phyloP scores from a whole-genome alignment of 345 rosid species.

The Aquilaria sinensis region DNA sequence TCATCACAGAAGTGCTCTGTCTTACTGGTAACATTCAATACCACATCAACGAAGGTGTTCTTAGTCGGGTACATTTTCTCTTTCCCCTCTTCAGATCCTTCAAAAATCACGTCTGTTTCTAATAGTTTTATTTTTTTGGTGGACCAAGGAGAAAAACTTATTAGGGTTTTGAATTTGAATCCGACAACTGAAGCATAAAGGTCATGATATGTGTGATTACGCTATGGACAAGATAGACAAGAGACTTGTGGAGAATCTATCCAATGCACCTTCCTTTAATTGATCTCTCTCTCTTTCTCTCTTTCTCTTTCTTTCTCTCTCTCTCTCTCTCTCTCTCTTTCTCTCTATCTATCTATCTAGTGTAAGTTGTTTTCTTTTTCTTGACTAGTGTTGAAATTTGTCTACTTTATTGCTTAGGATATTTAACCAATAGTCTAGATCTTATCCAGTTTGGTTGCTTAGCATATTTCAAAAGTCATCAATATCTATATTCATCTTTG shows the following conservation, averaged over 20 bases:
- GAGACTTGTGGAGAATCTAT: slow-evolving; percentile 58
- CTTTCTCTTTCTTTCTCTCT: background rate
- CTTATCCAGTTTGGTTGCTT: no score
- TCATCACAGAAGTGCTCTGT: slow-evolving; percentile 90
- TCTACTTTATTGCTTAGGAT: no score
- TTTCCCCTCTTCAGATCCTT: background rate
- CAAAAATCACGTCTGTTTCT: slow-evolving; percentile 1
- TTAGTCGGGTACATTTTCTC: slow-evolving; percentile 54
- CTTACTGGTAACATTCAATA: slow-evolving; percentile 86
- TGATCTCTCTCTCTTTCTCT: slow-evolving; percentile 1
- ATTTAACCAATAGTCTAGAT: no score
- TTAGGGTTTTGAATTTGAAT: background rate
- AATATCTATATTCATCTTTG: no score
- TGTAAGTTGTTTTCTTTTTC: no score
- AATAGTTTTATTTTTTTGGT: slow-evolving; percentile 5
- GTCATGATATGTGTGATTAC: slow-evolving; percentile 88
- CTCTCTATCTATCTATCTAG: background rate
- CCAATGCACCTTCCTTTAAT: slow-evolving; percentile 28
- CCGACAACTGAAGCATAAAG: slow-evolving; percentile 81
- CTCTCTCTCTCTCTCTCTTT: background rate
- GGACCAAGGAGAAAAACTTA: background rate
- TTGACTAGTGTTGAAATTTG: no score
- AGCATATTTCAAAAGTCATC: no score
- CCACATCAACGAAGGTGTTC: slow-evolving; percentile 76
- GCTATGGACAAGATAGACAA: slow-evolving; percentile 96